A percentile compares a stretch with the other conserved stretches of the same genome.
These are phyloP conservation scores for Croton setiger DNA, from an alignment of 441 rosid genomes.

Conservation along the genomic window DNA sequence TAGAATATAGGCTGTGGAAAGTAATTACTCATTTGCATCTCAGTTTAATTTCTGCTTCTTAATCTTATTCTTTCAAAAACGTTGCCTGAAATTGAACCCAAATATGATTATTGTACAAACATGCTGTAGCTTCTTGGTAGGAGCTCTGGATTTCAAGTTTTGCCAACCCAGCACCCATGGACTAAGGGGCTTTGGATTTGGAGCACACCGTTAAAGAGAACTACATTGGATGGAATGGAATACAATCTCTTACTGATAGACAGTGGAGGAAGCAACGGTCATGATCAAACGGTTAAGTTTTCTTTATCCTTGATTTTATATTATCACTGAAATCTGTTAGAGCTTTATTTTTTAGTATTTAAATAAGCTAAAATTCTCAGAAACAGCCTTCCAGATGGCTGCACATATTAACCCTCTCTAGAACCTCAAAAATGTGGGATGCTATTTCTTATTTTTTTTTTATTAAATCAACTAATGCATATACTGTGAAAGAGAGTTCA, in stretches of 20 bases:
- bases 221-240: slow-evolving; percentile 79
- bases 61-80: background rate
- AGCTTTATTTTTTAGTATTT: background rate
- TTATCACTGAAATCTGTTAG: background rate
- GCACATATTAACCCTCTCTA: no score
- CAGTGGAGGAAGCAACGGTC: slow-evolving; percentile 81
- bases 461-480: background rate
- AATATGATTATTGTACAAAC: slow-evolving; percentile 4
- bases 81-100: slow-evolving; percentile 8
- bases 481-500: background rate
- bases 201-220: slow-evolving; percentile 80
- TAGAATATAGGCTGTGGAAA: background rate
- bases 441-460: no score
- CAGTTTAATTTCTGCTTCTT: background rate
- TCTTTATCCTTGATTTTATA: background rate
- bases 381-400: no score
- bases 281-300: slow-evolving; percentile 73
- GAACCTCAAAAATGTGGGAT: no score
- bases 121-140: slow-evolving; percentile 83
- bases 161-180: slow-evolving; percentile 83
- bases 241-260: slow-evolving; percentile 77
- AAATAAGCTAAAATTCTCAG: slow-evolving; percentile 3
- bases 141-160: slow-evolving; percentile 87
- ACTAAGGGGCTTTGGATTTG: slow-evolving; percentile 96
- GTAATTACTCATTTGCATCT: background rate